Evolutionary conservation across 2,329 filamentous ascomycete genomes (phyloP), one percentile per base, ranked within the genome.

Genomic region (Penicillium digitatum): DNA sequence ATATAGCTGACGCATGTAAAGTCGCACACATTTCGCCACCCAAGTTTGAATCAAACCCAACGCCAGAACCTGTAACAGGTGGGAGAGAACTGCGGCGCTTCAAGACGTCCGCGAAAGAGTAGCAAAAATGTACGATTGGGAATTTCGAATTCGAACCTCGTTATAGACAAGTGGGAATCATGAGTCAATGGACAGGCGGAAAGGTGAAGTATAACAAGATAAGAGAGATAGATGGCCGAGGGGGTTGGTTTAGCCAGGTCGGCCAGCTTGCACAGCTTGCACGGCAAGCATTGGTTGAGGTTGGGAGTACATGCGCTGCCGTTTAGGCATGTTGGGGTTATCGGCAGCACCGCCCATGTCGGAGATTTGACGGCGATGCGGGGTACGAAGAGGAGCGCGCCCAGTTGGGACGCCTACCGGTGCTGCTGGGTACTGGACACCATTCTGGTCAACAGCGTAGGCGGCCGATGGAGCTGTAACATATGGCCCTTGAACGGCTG

Each of bases 351-450:
- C 79, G 2, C 81, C 78, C 54, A 86, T 83, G 31, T 85, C 82
- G 2, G 82, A 84, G n/a, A 85, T 79, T 53, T 82, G 81, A 62
- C 83, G 74, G 58, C 83, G 76, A 59, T 84, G 81, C 48, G 73
- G 74, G 35, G 69, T 71, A 27, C 67, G 69, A 43, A 65, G 57
- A 35, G 69, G 49, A 47, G 54, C 54, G 47, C 69, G 65, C 24
- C 63, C 62, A 4, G 67, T 63, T 61, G 70, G 65, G 27, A 76
- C 64, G 9, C 72, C 65, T 8, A 75, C 70, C 20, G 69, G 56
- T 22, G 72, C 66, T 32, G 72, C 60, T 34, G 71, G 69, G 54
- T 72, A 76, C 54, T 74, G 74, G 22, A 75, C 69, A 26, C 71
- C 71, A 49, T 72, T 74, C 50, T 72, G 71, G 42, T 74, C 72